Percentiles rank a stretch among this genome's conserved stretches.
Conservation (phyloP, 768 basidiomycete genomes). For the Artomyces pyxidatus region DNA sequence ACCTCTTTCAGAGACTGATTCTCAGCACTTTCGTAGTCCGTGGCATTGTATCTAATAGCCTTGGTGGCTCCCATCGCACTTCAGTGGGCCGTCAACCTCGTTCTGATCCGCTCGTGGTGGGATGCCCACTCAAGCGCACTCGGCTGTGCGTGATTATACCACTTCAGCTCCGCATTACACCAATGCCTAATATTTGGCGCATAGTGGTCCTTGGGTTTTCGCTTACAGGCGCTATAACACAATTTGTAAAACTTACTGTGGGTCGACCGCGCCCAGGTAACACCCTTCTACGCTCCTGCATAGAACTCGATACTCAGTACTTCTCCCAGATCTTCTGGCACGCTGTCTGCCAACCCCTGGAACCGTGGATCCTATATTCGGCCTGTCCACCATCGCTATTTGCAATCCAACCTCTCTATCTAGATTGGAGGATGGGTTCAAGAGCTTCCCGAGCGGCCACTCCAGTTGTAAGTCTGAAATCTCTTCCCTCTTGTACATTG, state of each 20-base stretch:
- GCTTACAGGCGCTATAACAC: slow-evolving; percentile 75
- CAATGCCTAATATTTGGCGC: too few relatives aligned
- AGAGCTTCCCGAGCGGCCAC: slow-evolving; percentile 90
- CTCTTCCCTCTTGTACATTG: too few relatives aligned
- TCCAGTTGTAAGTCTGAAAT: slow-evolving; percentile 56
- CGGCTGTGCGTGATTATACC: slow-evolving; percentile 28
- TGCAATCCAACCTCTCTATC: slow-evolving; percentile 63
- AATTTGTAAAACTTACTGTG: slow-evolving; percentile 79
- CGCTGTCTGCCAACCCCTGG: slow-evolving; percentile 66
- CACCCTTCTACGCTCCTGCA: too few relatives aligned
- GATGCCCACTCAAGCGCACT: slow-evolving; percentile 70
- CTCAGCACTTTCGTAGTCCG: slow-evolving; percentile 11
- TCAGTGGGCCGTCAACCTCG: slow-evolving; percentile 57
- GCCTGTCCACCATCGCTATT: slow-evolving; percentile 64
- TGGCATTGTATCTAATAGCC: slow-evolving; percentile 29
- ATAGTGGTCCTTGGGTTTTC: slow-evolving; percentile 69
- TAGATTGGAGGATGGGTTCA: slow-evolving; percentile 75
- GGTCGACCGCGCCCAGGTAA: slow-evolving; percentile 84
- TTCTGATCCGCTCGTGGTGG: slow-evolving; percentile 81
- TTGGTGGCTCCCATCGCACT: slow-evolving; percentile 61
- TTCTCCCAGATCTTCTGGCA: slow-evolving; percentile 52
- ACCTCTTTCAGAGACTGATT: neutral
- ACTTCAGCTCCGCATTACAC: slow-evolving; percentile 4
- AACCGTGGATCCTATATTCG: slow-evolving; percentile 59
- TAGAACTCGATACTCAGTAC: too few relatives aligned